Evolutionary conservation across 371 early-diverging fungal species (phyloP).

Genomic region (Cokeromyces recurvatus): DNA sequence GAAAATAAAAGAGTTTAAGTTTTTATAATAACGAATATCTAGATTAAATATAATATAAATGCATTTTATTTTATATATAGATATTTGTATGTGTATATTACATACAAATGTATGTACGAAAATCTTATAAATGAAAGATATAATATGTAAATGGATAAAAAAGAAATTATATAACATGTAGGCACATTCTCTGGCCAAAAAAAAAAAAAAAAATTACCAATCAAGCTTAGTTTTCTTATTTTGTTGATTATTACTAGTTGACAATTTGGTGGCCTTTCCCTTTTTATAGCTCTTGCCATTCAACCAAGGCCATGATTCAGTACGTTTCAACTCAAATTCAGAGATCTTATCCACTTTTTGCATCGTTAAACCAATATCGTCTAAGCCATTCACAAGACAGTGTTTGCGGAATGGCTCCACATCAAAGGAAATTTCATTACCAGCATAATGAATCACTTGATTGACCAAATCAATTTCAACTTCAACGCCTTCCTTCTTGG

Average conservation of each 20-base stretch:
- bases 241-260: conserved; percentile 14
- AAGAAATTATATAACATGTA: too few species aligned
- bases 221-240: conserved; percentile 36
- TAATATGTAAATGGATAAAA: too few species aligned
- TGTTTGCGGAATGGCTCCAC: conserved; percentile 58
- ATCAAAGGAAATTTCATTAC: conserved; percentile 44
- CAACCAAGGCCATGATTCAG: conserved; percentile 58
- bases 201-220: too few species aligned
- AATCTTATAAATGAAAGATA: too few species aligned
- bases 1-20: too few species aligned
- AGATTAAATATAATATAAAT: too few species aligned
- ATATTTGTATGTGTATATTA: too few species aligned
- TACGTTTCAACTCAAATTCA: conserved; percentile 50
- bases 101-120: too few species aligned
- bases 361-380: conserved; percentile 70
- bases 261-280: conserved; percentile 34
- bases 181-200: too few species aligned
- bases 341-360: conserved; percentile 53
- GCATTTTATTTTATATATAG: too few species aligned
- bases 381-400: conserved; percentile 63
- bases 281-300: conserved; percentile 52
- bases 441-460: conserved; percentile 39
- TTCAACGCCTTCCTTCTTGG: conserved; percentile 36
- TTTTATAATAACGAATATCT: too few species aligned
- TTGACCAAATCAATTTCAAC: conserved; percentile 55